Conservation (phyloP, 306 rosid species). For the Purshia tridentata region DNA sequence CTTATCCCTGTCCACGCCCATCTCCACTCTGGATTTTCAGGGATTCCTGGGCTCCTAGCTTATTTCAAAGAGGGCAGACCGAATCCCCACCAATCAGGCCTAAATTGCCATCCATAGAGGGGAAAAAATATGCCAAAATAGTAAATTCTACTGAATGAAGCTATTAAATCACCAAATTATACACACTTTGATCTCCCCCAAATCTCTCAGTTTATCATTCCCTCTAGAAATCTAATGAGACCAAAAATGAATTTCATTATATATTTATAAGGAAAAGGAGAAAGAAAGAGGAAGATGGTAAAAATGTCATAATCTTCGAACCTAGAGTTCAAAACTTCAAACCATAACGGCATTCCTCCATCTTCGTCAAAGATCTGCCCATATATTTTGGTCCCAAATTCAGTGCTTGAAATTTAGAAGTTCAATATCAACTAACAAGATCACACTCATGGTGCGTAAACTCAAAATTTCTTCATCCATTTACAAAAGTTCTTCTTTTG, state of each 20-base stretch:
- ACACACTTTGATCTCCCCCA: background rate
- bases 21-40: no score
- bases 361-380: background rate
- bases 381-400: background rate
- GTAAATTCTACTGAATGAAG: background rate
- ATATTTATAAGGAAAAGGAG: background rate
- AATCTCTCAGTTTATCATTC: background rate
- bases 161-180: constrained; percentile 1
- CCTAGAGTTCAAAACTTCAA: constrained; percentile 1
- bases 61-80: no score
- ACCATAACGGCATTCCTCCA: background rate
- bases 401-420: constrained; percentile 1
- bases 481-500: background rate
- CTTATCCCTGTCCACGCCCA: no score
- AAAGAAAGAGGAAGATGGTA: background rate
- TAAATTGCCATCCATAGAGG: background rate
- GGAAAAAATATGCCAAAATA: background rate
- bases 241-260: background rate
- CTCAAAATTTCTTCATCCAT: constrained; percentile 8
- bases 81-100: no score
- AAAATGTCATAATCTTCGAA: background rate
- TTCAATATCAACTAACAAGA: background rate
- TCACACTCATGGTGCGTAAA: background rate
- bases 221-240: background rate
- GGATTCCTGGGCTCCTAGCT: no score